Conservation (phyloP, 148 eudicot genomes). For the Rhododendron henanense region DNA sequence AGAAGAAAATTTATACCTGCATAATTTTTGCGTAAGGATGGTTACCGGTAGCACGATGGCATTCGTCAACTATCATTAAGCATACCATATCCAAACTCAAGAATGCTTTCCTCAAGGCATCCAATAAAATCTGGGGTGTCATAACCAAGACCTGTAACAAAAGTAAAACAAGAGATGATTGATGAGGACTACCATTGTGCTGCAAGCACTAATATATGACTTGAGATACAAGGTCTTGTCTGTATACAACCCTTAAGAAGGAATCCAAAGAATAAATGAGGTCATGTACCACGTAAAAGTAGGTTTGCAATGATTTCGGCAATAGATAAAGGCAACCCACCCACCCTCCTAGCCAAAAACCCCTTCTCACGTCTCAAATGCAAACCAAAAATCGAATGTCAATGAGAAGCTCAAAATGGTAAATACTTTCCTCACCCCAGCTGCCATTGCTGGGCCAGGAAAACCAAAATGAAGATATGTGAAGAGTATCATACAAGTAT, state of each 20-base stretch:
- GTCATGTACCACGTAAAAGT: not conserved
- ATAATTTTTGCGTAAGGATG: constrained; percentile 56
- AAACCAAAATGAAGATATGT: not conserved
- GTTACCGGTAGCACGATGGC: constrained; percentile 56
- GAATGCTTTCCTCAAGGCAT: constrained; percentile 53
- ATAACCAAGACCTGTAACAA: constrained; percentile 50
- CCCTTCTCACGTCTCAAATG: not conserved
- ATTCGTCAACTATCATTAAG: constrained; percentile 57
- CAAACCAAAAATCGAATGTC: not conserved
- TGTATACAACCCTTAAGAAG: not conserved
- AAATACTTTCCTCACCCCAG: not conserved
- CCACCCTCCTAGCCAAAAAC: not conserved
- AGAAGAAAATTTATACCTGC: constrained; percentile 37
- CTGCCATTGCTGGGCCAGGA: not conserved
- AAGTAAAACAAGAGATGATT: not conserved
- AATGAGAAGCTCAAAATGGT: not conserved
- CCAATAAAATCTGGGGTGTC: constrained; percentile 65
- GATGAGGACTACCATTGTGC: not conserved
- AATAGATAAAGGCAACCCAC: not conserved
- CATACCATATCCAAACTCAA: constrained; percentile 33
- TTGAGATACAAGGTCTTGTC: not conserved
- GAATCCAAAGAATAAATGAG: not conserved
- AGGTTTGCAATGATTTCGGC: not conserved
- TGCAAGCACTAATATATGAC: not conserved
- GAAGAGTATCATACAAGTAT: not conserved